Evolutionary conservation across 371 early-diverging fungal species (phyloP).

Genomic region (Rhizopus arrhizus): DNA sequence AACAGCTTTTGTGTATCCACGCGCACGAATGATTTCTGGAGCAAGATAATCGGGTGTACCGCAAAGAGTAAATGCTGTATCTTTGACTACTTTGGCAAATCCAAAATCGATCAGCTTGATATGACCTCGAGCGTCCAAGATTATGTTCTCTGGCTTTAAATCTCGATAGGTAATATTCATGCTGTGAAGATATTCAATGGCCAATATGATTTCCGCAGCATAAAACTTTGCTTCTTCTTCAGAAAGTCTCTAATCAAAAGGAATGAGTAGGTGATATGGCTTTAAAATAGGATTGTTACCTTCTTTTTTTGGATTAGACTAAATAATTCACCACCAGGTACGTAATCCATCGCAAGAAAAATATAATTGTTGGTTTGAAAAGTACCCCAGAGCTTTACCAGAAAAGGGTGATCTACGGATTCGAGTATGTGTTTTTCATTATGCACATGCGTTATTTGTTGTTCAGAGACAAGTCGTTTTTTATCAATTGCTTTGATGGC

Average conservation of each 20-base stretch:
- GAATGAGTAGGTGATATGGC: background rate
- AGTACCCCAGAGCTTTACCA: conserved; percentile 86
- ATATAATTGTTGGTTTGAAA: conserved; percentile 83
- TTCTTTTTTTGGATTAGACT: conserved; percentile 74
- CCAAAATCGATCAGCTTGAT: conserved; percentile 96
- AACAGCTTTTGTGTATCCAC: conserved; percentile 89
- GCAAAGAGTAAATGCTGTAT: conserved; percentile 88
- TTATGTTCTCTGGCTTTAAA: conserved; percentile 84
- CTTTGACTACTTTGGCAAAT: conserved; percentile 73
- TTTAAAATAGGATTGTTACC: conserved; percentile 1
- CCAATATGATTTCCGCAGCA: conserved; percentile 65
- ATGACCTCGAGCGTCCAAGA: conserved; percentile 85
- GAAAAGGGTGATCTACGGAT: conserved; percentile 87
- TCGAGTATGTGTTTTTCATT: conserved; percentile 93
- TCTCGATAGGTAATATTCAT: conserved; percentile 85
- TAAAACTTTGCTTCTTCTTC: conserved; percentile 81
- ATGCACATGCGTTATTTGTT: conserved; percentile 95
- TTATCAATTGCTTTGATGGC: conserved; percentile 96
- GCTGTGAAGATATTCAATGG: conserved; percentile 83
- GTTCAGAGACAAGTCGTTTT: conserved; percentile 84
- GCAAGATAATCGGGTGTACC: conserved; percentile 99
- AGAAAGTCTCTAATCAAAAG: conserved; percentile 63
- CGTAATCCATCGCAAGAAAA: conserved; percentile 91
- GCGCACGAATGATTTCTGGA: conserved; percentile 87
- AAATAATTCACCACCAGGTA: conserved; percentile 89